Base-by-base conservation (phyloP, 2,329 filamentous ascomycete species). In the Talaromyces sp. region DNA sequence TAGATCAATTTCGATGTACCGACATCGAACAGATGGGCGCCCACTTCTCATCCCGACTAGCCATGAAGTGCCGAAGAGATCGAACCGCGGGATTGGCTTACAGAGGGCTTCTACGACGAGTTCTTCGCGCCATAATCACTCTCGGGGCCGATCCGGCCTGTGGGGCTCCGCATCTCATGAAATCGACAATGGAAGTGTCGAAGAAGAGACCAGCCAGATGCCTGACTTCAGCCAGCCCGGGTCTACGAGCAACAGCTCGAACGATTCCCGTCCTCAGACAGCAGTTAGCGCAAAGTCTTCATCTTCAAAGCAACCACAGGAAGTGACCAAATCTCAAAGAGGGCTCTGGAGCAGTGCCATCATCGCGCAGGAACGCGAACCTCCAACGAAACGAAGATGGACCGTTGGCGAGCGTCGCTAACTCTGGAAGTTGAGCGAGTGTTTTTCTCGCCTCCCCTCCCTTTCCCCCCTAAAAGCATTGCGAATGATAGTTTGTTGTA, bases 261-360 rank as follows among this genome's bases (percentile, higher is more conserved):
- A 51, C 18, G 14, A 56, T 47, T 34, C 16, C n/a, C 30, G 27
- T 30, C 50, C 59, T 56, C 53, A 18, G 28, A 51, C 18, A 36
- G 23, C 50, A 30, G 30, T n/a, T 8, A 53, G 34, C 6, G 40
- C 63, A 68, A 50, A n/a, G 70, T 10, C 72, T 70, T 3, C 44
- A 9, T 34, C 44, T 71, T 71, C 5, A 59, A 66, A 5, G 9
- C 42, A 47, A 9, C 42, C 36, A 34, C 30, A 51, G 9, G 61
- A 53, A 28, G 56, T 51, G 9, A 31, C 33, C 42, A 62, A 62
- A 18, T 73, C 70, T 6, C 76, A 76, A 57, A 70, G 70, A 14
- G 75, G 73, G 14, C 69, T 78, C 14, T 78, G 76, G 76, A 72
- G 75, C 0, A 73, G 73, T 66, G 66, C 69, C 7, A 67, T 68